Conservation (phyloP, 2,329 filamentous ascomycete genomes). For the Talaromyces sp. region DNA sequence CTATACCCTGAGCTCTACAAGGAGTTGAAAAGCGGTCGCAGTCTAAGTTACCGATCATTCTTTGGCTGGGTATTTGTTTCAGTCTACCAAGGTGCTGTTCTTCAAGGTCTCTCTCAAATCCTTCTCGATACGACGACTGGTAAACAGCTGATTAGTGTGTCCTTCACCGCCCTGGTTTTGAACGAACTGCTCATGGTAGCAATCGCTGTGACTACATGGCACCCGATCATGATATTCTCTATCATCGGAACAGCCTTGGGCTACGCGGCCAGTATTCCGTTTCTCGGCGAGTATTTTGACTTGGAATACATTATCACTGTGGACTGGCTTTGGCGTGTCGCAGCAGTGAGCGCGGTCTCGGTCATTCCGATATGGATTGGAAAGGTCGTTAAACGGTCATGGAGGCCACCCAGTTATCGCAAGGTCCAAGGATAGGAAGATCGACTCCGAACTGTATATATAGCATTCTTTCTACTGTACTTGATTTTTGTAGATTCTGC, state of each 20-base stretch:
- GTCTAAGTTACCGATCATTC: conserved; percentile 87
- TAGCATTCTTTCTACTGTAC: not conserved
- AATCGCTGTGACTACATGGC: conserved; percentile 95
- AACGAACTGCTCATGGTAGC: conserved; percentile 98
- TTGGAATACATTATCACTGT: conserved; percentile 70
- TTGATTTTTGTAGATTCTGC: not conserved
- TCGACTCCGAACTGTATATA: not conserved
- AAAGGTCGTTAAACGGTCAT: conserved; percentile 76
- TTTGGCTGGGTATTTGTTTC: conserved; percentile 95
- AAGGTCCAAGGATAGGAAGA: conserved; percentile 61
- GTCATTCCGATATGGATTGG: conserved; percentile 81
- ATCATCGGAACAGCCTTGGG: conserved; percentile 76
- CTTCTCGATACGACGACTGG: conserved; percentile 68
- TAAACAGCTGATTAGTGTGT: conserved; percentile 77
- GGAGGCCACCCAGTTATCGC: conserved; percentile 89
- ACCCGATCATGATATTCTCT: conserved; percentile 80
- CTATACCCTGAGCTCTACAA: conserved; percentile 97
- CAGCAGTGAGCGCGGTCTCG: conserved; percentile 73
- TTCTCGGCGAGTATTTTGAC: conserved; percentile 86
- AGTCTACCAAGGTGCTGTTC: conserved; percentile 91
- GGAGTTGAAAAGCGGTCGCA: conserved; percentile 84
- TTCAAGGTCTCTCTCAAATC: conserved; percentile 89
- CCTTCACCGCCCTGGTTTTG: conserved; percentile 84
- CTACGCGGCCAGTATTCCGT: conserved; percentile 80
- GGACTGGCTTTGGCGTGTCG: conserved; percentile 84